Percentiles rank a stretch among this genome's conserved stretches.
Conservation (phyloP, 2,329 filamentous ascomycete species). For the Hypoxylon sp. region DNA sequence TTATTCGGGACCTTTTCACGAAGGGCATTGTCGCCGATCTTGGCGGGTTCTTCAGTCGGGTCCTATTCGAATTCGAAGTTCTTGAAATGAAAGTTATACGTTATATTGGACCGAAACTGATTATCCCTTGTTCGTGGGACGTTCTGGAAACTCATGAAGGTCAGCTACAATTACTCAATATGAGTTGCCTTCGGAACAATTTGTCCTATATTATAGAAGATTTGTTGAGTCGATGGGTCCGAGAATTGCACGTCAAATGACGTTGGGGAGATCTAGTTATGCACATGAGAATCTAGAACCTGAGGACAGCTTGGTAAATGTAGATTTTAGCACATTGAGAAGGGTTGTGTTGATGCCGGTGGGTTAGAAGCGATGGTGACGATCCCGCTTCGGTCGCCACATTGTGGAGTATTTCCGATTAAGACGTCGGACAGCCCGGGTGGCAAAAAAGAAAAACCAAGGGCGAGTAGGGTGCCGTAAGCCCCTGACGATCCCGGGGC, state of each 20-base stretch:
- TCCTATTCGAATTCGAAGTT: no score
- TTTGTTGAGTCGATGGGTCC: no score
- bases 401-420: not conserved
- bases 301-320: not conserved
- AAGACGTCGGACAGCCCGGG: not conserved
- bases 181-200: not conserved
- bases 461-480: not conserved
- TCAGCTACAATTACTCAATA: no score
- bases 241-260: not conserved
- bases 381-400: not conserved
- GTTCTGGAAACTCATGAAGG: no score
- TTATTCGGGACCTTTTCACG: no score
- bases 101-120: no score
- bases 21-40: no score
- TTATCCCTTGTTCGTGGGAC: no score
- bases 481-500: conserved; percentile 5
- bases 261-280: not conserved
- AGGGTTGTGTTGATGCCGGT: not conserved
- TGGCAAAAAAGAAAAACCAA: not conserved
- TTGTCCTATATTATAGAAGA: not conserved
- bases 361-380: not conserved
- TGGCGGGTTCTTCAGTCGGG: no score
- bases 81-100: no score
- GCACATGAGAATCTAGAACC: not conserved
- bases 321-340: not conserved